Percentiles rank a stretch among this genome's conserved stretches.
Evolutionary conservation across 371 early-diverging fungal genomes (phyloP).

Genomic region (Actinomortierella ambigua): DNA sequence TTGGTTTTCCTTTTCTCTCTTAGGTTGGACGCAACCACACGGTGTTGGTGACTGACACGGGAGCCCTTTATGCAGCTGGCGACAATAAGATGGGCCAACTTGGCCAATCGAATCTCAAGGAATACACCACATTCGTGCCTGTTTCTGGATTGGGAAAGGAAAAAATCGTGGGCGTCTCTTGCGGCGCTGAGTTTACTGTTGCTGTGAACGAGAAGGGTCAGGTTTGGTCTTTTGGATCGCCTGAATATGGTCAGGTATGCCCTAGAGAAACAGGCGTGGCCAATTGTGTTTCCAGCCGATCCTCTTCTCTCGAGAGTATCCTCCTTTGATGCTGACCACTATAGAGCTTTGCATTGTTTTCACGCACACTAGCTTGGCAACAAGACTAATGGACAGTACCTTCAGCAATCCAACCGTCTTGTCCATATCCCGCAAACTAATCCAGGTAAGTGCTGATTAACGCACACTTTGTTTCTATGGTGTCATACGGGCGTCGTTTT

Average conservation of each 20-base stretch:
- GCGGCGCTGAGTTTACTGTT: slow-evolving; percentile 53
- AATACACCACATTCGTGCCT: slow-evolving; percentile 40
- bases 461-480: no score
- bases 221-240: slow-evolving; percentile 52
- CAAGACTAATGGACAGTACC: slow-evolving; percentile 49
- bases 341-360: neutral
- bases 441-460: slow-evolving; percentile 40
- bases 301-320: neutral
- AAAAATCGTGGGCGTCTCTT: slow-evolving; percentile 43
- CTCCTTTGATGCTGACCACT: neutral
- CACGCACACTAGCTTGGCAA: slow-evolving; percentile 51
- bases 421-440: slow-evolving; percentile 45
- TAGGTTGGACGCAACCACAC: slow-evolving; percentile 50
- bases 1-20: neutral
- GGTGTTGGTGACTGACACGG: slow-evolving; percentile 44
- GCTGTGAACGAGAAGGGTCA: slow-evolving; percentile 49
- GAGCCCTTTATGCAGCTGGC: slow-evolving; percentile 50
- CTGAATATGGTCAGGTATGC: slow-evolving; percentile 52
- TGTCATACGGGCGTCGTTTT: no score
- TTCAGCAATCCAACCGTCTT: slow-evolving; percentile 49
- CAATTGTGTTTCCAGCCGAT: neutral
- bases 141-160: slow-evolving; percentile 47
- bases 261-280: neutral
- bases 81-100: slow-evolving; percentile 54
- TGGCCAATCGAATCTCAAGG: slow-evolving; percentile 40